phyloP scores from a whole-genome alignment of 2,329 filamentous ascomycete species.

The Blastomyces parvus region DNA sequence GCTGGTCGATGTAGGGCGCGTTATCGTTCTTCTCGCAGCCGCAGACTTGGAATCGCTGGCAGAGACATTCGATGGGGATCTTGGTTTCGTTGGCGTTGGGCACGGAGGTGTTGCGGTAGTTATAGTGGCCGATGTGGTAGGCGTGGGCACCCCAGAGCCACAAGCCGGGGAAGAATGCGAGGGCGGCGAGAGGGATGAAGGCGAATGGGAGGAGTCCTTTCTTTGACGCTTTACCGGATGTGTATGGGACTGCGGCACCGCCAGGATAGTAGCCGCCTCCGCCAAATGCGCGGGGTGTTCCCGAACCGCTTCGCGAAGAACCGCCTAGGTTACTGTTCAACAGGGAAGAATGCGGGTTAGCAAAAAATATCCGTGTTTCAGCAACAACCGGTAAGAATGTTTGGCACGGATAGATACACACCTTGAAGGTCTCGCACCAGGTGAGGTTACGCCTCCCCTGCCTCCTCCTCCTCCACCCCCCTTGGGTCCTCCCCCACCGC shows the following conservation, averaged over 20 bases:
- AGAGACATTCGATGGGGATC: conserved; percentile 48
- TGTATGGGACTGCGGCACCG: conserved; percentile 45
- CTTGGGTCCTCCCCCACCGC: conserved; percentile 16
- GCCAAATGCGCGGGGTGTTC: conserved; percentile 37
- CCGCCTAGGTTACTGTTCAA: conserved; percentile 14
- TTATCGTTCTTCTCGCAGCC: conserved; percentile 48
- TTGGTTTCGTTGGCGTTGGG: conserved; percentile 38
- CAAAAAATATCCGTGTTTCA: background rate
- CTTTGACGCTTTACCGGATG: conserved; percentile 36
- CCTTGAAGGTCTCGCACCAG: conserved; percentile 4
- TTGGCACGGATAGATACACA: background rate
- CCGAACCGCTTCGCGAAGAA: conserved; percentile 15
- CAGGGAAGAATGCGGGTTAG: background rate
- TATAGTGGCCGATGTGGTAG: conserved; percentile 44
- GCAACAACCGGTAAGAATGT: background rate
- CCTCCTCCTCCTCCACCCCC: conserved; percentile 14
- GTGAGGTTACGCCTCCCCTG: background rate
- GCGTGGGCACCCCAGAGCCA: conserved; percentile 49
- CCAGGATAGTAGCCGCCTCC: conserved; percentile 47
- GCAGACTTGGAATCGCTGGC: conserved; percentile 45
- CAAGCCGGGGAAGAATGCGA: conserved; percentile 43
- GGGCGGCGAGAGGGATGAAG: conserved; percentile 39
- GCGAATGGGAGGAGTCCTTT: conserved; percentile 42
- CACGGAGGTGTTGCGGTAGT: conserved; percentile 39
- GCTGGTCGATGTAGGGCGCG: conserved; percentile 32